Evolutionary conservation across 306 rosid species (phyloP), one percentile per base, ranked within the genome.

Genomic region (Glycine tomentella): DNA sequence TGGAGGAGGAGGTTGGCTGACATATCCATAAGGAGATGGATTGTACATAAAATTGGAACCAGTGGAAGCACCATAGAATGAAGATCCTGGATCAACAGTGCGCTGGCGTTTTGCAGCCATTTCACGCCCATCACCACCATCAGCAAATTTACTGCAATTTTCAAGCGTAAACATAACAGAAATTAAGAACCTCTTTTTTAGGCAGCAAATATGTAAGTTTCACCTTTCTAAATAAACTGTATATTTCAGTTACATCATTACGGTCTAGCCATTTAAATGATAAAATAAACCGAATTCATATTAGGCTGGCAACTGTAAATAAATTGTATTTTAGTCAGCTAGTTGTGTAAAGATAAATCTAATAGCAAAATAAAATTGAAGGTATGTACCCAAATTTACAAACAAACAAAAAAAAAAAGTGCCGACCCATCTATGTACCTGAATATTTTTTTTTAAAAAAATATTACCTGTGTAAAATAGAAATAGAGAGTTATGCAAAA

Each of bases 81-180:
- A 91, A 75, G 98, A 87, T 50, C 97, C 95, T 49, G 87, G 91
- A 66, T 92, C 97, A 61, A 88, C 85, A 15, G 91, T 82, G 72
- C 98, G 88, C 86, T 92, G 97, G 59, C 98, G 97, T 83, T 94
- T 94, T 33, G 97, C 83, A 65, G 97, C 93, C 98, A 92, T 91
- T 87, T 94, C 98, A 34, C 93, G 95, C 15, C 97, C 98, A 82
- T 94, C 95, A 45, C 90, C 90, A 64, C 91, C 94, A 87, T 91
- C 90, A 56, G 72, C 84, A 82, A 74, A 91, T 86, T 85, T 82
- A 71, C 96, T 89, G 82, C 74, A 69, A 62, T 58, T 84, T 72
- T 67, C 57, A 75, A 33, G 38, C 66, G 77, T 66, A 84, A 77
- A 20, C 75, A 65, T 72, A 69, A 59, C 72, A 82, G 46, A 78